phyloP scores from a whole-genome alignment of 495 filamentous ascomycete species.

The Eremomyces bilateralis region DNA sequence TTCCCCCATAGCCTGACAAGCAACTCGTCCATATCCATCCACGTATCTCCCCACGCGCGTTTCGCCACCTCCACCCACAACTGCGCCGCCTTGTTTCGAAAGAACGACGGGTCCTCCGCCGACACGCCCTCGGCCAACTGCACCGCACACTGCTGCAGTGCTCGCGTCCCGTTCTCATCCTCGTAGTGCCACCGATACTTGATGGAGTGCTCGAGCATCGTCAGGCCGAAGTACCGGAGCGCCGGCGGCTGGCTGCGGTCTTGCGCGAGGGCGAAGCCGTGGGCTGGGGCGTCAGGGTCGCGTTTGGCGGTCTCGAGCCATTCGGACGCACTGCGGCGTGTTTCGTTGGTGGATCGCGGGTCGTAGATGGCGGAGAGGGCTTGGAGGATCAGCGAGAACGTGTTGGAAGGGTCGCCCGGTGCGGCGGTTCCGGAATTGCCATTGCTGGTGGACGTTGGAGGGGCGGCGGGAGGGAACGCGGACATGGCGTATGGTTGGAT shows the following conservation, averaged over 20 bases:
- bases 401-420: conserved; percentile 4
- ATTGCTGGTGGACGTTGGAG: conserved; percentile 2
- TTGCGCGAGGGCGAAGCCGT: conserved; percentile 68
- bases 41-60: conserved; percentile 71
- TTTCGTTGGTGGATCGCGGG: conserved; percentile 56
- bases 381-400: conserved; percentile 40
- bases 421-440: conserved; percentile 4
- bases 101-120: conserved; percentile 53
- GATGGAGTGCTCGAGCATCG: conserved; percentile 70
- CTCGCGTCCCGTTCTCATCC: conserved; percentile 34
- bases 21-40: conserved; percentile 81
- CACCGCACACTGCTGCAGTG: conserved; percentile 52
- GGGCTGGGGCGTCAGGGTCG: conserved; percentile 50
- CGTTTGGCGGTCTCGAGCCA: conserved; percentile 72
- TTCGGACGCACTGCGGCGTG: conserved; percentile 59
- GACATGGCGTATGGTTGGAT: too few relatives aligned
- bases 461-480: not conserved
- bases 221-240: conserved; percentile 83
- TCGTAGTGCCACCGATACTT: conserved; percentile 62
- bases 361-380: conserved; percentile 74
- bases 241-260: conserved; percentile 49
- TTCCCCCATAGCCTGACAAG: conserved; percentile 67
- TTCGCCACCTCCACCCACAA: conserved; percentile 91
- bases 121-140: conserved; percentile 52
- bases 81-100: conserved; percentile 88